phyloP scores from a whole-genome alignment of 2,329 filamentous ascomycete species.

The Ceratocystis eucalypticola region DNA sequence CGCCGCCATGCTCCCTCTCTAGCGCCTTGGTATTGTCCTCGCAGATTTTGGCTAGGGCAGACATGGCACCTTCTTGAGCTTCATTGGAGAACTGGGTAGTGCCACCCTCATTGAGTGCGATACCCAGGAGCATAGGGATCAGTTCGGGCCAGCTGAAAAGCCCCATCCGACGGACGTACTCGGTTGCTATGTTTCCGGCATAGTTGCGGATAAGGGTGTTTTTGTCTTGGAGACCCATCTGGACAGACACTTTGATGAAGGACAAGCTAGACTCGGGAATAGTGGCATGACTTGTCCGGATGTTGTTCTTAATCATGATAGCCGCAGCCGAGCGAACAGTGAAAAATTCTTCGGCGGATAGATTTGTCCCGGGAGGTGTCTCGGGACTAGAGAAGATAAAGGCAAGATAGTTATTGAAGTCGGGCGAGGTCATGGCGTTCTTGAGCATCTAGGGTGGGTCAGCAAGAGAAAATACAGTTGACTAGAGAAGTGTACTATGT shows the following conservation, averaged over 20 bases:
- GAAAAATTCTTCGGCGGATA: conserved; percentile 50
- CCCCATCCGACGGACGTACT: conserved; percentile 72
- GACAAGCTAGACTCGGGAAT: conserved; percentile 60
- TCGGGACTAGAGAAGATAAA: conserved; percentile 69
- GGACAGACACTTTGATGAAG: conserved; percentile 67
- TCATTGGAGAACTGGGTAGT: conserved; percentile 44
- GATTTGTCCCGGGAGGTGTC: conserved; percentile 45
- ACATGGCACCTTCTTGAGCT: conserved; percentile 86
- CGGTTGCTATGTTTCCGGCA: conserved; percentile 86
- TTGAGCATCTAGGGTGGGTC: conserved; percentile 64
- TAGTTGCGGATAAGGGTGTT: conserved; percentile 74
- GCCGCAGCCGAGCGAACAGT: conserved; percentile 75
- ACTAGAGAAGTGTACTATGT: not conserved
- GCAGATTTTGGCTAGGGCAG: conserved; percentile 85
- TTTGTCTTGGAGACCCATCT: conserved; percentile 67
- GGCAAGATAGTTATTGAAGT: conserved; percentile 94
- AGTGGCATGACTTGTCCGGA: conserved; percentile 59
- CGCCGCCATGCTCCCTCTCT: conserved; percentile 75
- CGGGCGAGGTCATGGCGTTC: conserved; percentile 75
- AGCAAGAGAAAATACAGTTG: not conserved
- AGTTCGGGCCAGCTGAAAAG: conserved; percentile 85
- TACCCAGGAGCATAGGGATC: conserved; percentile 64
- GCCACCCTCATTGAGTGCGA: conserved; percentile 61
- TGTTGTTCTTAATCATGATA: conserved; percentile 91
- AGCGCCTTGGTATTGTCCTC: conserved; percentile 85